phyloP scores from a whole-genome alignment of 441 rosid genomes.

The Gossypium davidsonii region DNA sequence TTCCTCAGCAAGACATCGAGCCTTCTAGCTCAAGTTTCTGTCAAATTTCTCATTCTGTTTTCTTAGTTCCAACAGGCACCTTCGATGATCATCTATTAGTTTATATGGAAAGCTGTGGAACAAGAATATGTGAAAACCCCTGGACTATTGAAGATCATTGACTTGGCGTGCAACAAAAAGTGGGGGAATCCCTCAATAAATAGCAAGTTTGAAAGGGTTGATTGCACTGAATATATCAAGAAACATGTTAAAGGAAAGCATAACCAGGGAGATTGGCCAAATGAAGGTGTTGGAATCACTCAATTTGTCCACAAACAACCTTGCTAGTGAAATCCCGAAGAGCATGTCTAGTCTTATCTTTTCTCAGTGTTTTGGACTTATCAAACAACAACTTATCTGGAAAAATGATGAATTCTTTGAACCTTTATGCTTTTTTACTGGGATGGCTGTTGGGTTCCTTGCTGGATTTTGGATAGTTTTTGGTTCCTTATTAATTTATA shows the following conservation, averaged over 20 bases:
- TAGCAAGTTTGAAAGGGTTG: conserved; percentile 3
- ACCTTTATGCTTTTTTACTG: neutral
- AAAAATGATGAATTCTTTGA: neutral
- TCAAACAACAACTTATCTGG: no score
- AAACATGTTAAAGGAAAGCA: conserved; percentile 8
- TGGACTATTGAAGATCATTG: conserved; percentile 9
- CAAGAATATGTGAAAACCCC: neutral
- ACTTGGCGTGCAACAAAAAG: conserved; percentile 11
- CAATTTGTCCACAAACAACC: neutral
- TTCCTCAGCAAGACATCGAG: no score
- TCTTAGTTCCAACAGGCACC: neutral
- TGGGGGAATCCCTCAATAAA: conserved; percentile 12
- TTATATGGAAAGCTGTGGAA: neutral
- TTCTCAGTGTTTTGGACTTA: neutral
- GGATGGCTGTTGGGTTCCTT: neutral
- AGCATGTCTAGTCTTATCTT: conserved; percentile 5
- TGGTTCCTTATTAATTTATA: no score
- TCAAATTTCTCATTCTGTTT: no score
- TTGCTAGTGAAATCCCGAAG: conserved; percentile 9
- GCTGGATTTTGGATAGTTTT: neutral
- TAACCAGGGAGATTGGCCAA: neutral
- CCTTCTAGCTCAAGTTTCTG: no score
- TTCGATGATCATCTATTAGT: neutral
- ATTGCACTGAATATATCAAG: conserved; percentile 15
- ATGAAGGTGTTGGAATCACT: neutral